Evolutionary conservation across 2,329 filamentous ascomycete genomes (phyloP).

Genomic region (Nemania sp.): DNA sequence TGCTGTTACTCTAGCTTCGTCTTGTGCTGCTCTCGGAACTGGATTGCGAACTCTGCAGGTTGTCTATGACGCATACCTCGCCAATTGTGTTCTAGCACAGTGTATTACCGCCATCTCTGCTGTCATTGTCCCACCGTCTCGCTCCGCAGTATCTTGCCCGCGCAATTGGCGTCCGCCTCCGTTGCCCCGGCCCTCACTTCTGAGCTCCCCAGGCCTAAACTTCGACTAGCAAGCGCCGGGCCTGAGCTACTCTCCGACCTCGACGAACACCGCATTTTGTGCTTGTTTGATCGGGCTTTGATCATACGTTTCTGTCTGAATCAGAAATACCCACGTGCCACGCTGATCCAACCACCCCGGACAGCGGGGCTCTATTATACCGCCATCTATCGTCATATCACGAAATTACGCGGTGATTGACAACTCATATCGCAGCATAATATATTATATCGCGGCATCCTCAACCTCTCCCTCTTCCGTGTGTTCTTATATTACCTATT

Average conservation of each 20-base stretch:
- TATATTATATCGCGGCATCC: constrained; percentile 8
- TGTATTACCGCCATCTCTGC: constrained; percentile 5
- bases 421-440: constrained; percentile 33
- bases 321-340: constrained; percentile 22
- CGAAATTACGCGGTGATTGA: constrained; percentile 32
- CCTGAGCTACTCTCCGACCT: constrained; percentile 1
- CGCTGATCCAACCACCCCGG: too few species aligned
- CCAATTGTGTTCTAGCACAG: constrained; percentile 1
- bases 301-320: constrained; percentile 21
- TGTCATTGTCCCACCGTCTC: constrained; percentile 2
- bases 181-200: constrained; percentile 15
- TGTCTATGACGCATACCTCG: background rate
- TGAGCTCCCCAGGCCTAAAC: constrained; percentile 9
- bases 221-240: constrained; percentile 14
- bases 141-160: constrained; percentile 1
- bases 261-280: constrained; percentile 6
- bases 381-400: constrained; percentile 35
- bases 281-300: constrained; percentile 10
- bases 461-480: background rate
- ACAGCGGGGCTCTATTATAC: constrained; percentile 31
- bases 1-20: background rate
- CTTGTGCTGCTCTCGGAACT: background rate
- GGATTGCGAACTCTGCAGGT: background rate
- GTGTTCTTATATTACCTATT: constrained; percentile 4
- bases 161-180: constrained; percentile 2